A percentile compares a stretch with the other conserved stretches of the same genome.
Evolutionary conservation across 2,329 filamentous ascomycete genomes (phyloP).

Genomic region (Verticillium albo-atrum): DNA sequence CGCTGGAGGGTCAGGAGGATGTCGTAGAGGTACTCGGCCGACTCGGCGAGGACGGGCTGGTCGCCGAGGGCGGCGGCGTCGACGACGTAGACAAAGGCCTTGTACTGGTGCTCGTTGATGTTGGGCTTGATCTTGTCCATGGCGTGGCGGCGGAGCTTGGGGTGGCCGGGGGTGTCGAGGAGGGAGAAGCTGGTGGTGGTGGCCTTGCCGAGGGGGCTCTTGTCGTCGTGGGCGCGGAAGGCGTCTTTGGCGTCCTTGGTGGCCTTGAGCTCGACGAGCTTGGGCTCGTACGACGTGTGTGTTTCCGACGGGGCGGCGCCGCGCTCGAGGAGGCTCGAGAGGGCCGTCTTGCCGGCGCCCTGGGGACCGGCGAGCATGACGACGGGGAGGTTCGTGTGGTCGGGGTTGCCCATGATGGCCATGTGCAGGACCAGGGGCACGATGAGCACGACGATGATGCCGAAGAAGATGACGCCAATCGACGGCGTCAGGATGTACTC

Average conservation of each 20-base stretch:
- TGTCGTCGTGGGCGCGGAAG: constrained; percentile 40
- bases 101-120: constrained; percentile 48
- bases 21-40: constrained; percentile 85
- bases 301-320: constrained; percentile 39
- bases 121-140: constrained; percentile 45
- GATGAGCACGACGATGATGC: constrained; percentile 64
- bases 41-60: constrained; percentile 59
- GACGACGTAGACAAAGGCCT: constrained; percentile 81
- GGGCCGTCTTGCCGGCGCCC: constrained; percentile 80
- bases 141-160: constrained; percentile 74
- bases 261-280: constrained; percentile 51
- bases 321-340: constrained; percentile 70
- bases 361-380: constrained; percentile 79
- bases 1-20: constrained; percentile 80
- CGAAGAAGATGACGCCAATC: constrained; percentile 58
- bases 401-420: constrained; percentile 62
- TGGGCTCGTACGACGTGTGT: constrained; percentile 49
- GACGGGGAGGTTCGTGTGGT: constrained; percentile 66
- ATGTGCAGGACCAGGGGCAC: constrained; percentile 75
- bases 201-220: neutral
- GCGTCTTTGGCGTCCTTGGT: constrained; percentile 40
- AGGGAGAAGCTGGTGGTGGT: constrained; percentile 30
- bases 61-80: constrained; percentile 69
- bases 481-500: constrained; percentile 58
- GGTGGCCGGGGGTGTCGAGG: constrained; percentile 90